Evolutionary conservation across 108 stramenopile genomes (phyloP).

Genomic region (Fragilaria crotonensis): DNA sequence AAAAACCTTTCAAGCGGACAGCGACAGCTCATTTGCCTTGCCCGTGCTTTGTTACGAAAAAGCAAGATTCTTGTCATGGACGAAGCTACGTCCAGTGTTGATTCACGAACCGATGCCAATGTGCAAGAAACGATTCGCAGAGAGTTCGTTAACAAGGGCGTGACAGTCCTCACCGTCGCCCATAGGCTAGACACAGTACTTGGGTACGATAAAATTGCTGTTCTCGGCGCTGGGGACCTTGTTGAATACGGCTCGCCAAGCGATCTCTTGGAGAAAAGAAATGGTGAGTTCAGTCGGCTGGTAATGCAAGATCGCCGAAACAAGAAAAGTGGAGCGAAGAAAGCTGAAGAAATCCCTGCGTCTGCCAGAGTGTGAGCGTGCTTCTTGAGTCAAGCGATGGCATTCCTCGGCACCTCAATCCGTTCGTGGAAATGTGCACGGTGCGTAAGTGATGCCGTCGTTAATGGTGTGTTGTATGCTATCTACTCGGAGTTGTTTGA

Average conservation of each 20-base stretch:
- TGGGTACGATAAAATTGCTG: conserved; percentile 88
- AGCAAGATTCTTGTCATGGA: conserved; percentile 81
- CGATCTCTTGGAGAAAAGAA: conserved; percentile 33
- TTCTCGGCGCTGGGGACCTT: conserved; percentile 76
- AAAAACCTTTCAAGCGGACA: conserved; percentile 86
- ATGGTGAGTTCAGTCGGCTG: conserved; percentile 41
- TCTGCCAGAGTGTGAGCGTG: too few relatives aligned
- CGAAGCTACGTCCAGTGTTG: conserved; percentile 79
- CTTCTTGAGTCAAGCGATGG: too few relatives aligned
- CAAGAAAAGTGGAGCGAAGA: conserved; percentile 31
- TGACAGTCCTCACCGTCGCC: conserved; percentile 84
- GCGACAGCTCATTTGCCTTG: conserved; percentile 86
- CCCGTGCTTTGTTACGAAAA: conserved; percentile 77
- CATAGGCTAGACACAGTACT: conserved; percentile 88
- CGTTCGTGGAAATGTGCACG: too few relatives aligned
- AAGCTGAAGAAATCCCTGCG: neutral
- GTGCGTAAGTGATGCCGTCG: too few relatives aligned
- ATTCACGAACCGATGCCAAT: conserved; percentile 62
- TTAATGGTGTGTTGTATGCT: too few relatives aligned
- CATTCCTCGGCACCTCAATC: too few relatives aligned
- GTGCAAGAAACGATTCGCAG: conserved; percentile 66
- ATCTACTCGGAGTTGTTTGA: too few relatives aligned
- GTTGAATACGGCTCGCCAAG: conserved; percentile 67
- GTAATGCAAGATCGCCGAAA: conserved; percentile 49
- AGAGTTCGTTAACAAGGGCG: conserved; percentile 73